Evolutionary conservation across 106 monocot species (phyloP).

Genomic region (Dactylorhiza incarnata): DNA sequence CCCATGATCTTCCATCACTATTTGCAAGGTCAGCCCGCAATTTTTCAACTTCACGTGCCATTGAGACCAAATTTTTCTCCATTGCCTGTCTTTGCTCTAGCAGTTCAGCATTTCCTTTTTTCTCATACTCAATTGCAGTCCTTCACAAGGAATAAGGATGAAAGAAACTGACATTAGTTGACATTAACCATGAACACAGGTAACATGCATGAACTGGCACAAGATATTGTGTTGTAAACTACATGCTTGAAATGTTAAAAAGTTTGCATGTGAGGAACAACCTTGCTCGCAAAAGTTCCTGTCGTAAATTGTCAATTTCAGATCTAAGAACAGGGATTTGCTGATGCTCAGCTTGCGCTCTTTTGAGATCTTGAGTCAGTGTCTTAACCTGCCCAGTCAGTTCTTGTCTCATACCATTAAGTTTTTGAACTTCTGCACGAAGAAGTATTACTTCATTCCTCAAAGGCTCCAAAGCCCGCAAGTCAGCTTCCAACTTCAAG

Average conservation of each 20-base stretch:
- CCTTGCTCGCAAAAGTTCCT: conserved; percentile 66
- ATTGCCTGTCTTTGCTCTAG: conserved; percentile 53
- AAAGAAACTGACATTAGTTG: background rate
- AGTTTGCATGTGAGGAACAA: conserved; percentile 3
- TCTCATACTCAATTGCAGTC: conserved; percentile 70
- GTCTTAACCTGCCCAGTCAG: conserved; percentile 38
- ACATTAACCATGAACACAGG: background rate
- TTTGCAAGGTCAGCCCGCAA: conserved; percentile 36
- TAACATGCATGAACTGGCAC: background rate
- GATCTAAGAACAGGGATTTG: conserved; percentile 34
- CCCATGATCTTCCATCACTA: conserved; percentile 30
- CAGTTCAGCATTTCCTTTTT: conserved; percentile 62
- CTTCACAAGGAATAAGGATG: conserved; percentile 19
- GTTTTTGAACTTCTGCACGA: conserved; percentile 41
- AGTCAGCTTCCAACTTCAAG: conserved; percentile 60
- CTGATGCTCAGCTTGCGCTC: conserved; percentile 45
- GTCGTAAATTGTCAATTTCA: conserved; percentile 61
- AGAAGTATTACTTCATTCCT: conserved; percentile 34
- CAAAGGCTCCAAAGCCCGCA: conserved; percentile 44
- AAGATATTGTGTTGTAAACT: background rate
- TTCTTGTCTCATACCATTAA: conserved; percentile 48
- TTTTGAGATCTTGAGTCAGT: conserved; percentile 53
- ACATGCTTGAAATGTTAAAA: background rate
- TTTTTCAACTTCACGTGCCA: conserved; percentile 64
- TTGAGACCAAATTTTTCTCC: conserved; percentile 61